Evolutionary conservation across 768 basidiomycete species (phyloP), one percentile per base, ranked within the genome.

Genomic region (Suillus discolor): DNA sequence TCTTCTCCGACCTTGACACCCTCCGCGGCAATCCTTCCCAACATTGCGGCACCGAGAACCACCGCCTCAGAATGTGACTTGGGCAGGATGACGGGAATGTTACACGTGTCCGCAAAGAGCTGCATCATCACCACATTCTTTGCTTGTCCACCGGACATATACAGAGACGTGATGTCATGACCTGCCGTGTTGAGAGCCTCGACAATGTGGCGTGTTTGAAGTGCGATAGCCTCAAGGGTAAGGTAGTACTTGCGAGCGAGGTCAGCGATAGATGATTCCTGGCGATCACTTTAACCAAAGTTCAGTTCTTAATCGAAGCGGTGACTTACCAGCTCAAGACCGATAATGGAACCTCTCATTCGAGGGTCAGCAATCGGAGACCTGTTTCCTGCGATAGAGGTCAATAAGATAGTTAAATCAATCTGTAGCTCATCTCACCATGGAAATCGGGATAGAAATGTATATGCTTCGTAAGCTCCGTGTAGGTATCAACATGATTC

Each of bases 391-490:
- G 77, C 28, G 57, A 44, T 44, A 8, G 53, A 55, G 6, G 65
- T 44, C 61, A 64, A 62, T 47, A 44, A 31, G 38, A 38, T 15
- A 60, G 41, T 18, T 25, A 11, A 15, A 39, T 42, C 34, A 45
- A 36, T 44, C 23, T 20, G 2, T 25, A 28, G 28, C 15, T 25
- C 39, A 31, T 55, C 77, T 45, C 71, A 92, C 95, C 96, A 75
- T 96, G 94, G 66, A 98, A 85, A 75, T 99, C 97, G 0, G 97
- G 97, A 78, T 99, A 99, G 73, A 99, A 84, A 73, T 99, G 95
- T 63, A 97, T 77, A 77, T 96, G 90, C 69, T 91, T 94, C 16
- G 93, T 93, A 36, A 98, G 82, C 74, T 96, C 94, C 0, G 94
- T 93, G 69, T 91, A 80, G 53, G 86, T 87, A 44, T 85, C 85